Conservation (phyloP, 2,329 filamentous ascomycete genomes). For the Aspergillus japonicus region DNA sequence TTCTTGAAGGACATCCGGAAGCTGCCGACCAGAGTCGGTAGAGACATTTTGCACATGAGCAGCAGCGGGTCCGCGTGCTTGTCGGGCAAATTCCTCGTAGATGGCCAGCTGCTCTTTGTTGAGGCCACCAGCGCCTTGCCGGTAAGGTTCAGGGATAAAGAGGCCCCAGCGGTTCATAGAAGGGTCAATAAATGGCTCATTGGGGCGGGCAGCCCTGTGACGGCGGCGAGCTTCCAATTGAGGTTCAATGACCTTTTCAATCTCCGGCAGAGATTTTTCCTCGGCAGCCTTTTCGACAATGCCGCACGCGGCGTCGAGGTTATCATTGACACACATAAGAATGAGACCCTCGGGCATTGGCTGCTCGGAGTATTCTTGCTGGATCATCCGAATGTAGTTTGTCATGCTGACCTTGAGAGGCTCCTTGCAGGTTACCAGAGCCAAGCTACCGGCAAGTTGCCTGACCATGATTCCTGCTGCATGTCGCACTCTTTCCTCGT, state of each 20-base stretch:
- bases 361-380: constrained; percentile 62
- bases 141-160: constrained; percentile 91
- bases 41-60: constrained; percentile 56
- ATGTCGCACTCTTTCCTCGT: constrained; percentile 80
- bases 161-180: constrained; percentile 86
- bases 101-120: constrained; percentile 92
- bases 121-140: constrained; percentile 76
- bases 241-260: constrained; percentile 85
- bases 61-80: constrained; percentile 65
- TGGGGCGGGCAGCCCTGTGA: constrained; percentile 71
- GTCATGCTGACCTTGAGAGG: constrained; percentile 94
- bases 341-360: constrained; percentile 92
- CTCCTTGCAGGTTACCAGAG: constrained; percentile 97
- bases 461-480: constrained; percentile 94
- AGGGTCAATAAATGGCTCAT: constrained; percentile 79
- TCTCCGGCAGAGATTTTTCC: constrained; percentile 87
- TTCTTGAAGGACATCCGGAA: constrained; percentile 64
- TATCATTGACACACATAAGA: constrained; percentile 98
- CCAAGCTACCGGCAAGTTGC: constrained; percentile 87
- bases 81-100: constrained; percentile 92
- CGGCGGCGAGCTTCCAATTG: constrained; percentile 75
- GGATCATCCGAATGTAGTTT: constrained; percentile 90
- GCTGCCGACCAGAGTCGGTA: constrained; percentile 59
- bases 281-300: constrained; percentile 96
- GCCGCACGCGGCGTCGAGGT: constrained; percentile 86